phyloP scores from a whole-genome alignment of 169 alveolate species.

The Cryptosporidium baileyi region DNA sequence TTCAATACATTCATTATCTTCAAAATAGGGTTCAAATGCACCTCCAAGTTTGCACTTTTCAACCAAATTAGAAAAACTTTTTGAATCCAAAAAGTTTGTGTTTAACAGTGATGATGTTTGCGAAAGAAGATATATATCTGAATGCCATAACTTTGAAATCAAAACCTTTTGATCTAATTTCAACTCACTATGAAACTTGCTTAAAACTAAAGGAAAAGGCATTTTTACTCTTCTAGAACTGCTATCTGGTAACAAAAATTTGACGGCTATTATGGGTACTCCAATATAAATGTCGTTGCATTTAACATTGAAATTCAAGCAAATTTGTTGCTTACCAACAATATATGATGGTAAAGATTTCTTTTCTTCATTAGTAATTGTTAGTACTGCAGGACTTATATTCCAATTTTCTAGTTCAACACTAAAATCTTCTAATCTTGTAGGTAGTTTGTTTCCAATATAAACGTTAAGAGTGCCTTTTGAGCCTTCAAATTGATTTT shows the following conservation, averaged over 20 bases:
- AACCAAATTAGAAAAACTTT: neutral
- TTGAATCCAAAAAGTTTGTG: neutral
- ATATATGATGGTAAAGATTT: neutral
- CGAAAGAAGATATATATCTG: constrained; percentile 21
- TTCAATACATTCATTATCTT: neutral
- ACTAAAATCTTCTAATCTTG: constrained; percentile 30
- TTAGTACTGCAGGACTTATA: neutral
- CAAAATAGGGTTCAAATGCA: constrained; percentile 4
- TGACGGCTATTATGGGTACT: neutral
- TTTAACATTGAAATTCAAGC: neutral
- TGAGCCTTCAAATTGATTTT: neutral
- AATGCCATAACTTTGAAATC: constrained; percentile 42
- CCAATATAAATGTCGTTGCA: constrained; percentile 43
- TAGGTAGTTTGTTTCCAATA: constrained; percentile 43
- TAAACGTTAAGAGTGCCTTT: constrained; percentile 5
- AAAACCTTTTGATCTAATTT: neutral
- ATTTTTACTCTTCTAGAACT: neutral
- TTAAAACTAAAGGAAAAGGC: constrained; percentile 30
- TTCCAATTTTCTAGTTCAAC: neutral
- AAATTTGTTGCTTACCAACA: constrained; percentile 40
- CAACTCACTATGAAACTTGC: constrained; percentile 3
- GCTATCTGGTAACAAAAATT: constrained; percentile 28
- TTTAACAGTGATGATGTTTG: neutral
- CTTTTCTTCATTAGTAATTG: neutral
- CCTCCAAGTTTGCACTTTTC: constrained; percentile 27